These are phyloP conservation scores for Nelumbo lutea DNA, from an alignment of 164 flowering plant genomes.

Conservation along the genomic window DNA sequence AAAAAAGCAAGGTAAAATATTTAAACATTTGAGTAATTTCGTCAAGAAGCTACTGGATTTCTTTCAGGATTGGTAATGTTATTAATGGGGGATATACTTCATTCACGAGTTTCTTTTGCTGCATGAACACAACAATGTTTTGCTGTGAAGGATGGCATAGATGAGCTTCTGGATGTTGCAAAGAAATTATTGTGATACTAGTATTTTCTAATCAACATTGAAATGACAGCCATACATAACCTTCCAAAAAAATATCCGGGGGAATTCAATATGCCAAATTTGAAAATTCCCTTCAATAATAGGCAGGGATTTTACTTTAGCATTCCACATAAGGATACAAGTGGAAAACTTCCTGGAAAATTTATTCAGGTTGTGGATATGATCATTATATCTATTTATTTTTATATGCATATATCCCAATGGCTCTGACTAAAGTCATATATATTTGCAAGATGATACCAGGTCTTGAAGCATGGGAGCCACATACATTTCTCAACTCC, in stretches of 20 bases:
- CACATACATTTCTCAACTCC: constrained; percentile 83
- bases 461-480: constrained; percentile 96
- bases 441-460: constrained; percentile 11
- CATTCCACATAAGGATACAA: constrained; percentile 82
- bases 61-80: constrained; percentile 75
- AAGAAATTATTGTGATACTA: constrained; percentile 92
- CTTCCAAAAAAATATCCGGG: constrained; percentile 91
- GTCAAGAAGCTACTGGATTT: constrained; percentile 1
- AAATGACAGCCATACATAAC: constrained; percentile 77
- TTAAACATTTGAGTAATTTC: neutral
- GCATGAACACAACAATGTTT: constrained; percentile 98
- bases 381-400: neutral
- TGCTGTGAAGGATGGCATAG: constrained; percentile 98
- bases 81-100: constrained; percentile 92
- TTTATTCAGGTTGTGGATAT: constrained; percentile 81
- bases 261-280: constrained; percentile 78
- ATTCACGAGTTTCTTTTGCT: constrained; percentile 93
- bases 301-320: constrained; percentile 92
- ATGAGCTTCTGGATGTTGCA: constrained; percentile 94
- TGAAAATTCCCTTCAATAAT: constrained; percentile 91
- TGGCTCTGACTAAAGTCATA: neutral
- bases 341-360: constrained; percentile 84
- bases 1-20: neutral
- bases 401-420: neutral
- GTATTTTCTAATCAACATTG: constrained; percentile 38